Base-by-base conservation (phyloP, 257 asterid species). In the Thymus mandschuricus region DNA sequence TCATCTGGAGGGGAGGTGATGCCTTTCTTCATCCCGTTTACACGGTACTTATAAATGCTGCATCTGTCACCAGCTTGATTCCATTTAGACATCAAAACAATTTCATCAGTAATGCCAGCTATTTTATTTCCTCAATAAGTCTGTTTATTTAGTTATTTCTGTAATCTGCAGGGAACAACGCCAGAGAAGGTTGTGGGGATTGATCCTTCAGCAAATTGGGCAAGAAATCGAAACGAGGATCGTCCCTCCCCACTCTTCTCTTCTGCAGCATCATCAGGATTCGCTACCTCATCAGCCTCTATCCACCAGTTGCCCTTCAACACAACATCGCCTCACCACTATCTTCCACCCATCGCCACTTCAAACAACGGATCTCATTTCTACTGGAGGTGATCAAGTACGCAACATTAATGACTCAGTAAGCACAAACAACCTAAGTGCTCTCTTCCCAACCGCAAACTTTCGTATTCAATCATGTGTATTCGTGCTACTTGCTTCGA, bases 201-300 rank as follows among this genome's bases (percentile, higher is more conserved):
- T 55, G 79, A 75, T 80, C 49, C 86, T 56, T 74, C 84, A 1
- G 79, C 86, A 65, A 85, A 82, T 48, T 81, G 87, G 90, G 68
- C 82, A 34, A 68, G 80, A 85, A 74, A 61, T 64, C 66, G 74
- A 29, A 49, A 71, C n/a, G 84, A 79, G 75, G 74, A 76, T 72
- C 75, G 79, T 57, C 83, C 81, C 34, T 76, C 71, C 65, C 75
- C 84, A 28, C 80, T 84, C 84, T 86, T 87, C 80, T 83, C 89
- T 77, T 81, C 87, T 85, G 98, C 98, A 93, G 98, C 98, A 93
- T 93, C 97, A 93, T 93, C 97, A 91, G 96, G 98, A 93, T 93
- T 93, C 98, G 86, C 84, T 69, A 87, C 80, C 74, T 70, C 96
- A 51, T 78, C 90, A 27, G 75, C 87, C 76, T 81, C 90, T 41